Evolutionary conservation across 768 basidiomycete species (phyloP).

Genomic region (Tephrocybe sp.): DNA sequence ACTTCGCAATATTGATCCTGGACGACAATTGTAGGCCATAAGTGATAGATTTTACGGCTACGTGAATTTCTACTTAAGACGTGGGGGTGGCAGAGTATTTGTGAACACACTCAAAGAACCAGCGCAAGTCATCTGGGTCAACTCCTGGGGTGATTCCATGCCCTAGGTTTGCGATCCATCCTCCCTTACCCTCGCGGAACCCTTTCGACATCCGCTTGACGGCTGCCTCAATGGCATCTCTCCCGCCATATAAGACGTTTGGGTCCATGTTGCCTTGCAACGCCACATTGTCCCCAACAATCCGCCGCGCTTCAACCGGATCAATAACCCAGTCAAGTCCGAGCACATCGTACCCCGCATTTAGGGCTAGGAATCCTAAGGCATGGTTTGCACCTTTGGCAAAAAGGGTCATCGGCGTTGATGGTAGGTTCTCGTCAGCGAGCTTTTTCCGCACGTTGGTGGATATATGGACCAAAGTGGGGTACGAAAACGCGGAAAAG

Average conservation of each 20-base stretch:
- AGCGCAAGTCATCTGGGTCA: constrained; percentile 88
- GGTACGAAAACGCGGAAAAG: constrained; percentile 82
- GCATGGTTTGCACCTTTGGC: constrained; percentile 91
- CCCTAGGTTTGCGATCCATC: constrained; percentile 97
- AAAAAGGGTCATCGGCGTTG: constrained; percentile 86
- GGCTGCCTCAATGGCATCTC: constrained; percentile 80
- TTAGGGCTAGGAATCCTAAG: constrained; percentile 56
- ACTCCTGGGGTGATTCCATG: constrained; percentile 98
- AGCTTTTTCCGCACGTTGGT: constrained; percentile 64
- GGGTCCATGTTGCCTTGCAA: constrained; percentile 97
- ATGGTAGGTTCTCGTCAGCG: constrained; percentile 47
- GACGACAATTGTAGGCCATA: too few relatives aligned
- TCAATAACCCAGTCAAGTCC: constrained; percentile 93
- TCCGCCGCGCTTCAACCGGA: constrained; percentile 63
- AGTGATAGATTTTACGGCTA: not conserved
- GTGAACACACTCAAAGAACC: constrained; percentile 89
- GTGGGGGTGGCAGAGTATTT: constrained; percentile 56
- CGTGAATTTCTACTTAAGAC: not conserved
- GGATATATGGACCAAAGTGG: constrained; percentile 74
- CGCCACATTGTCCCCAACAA: constrained; percentile 62
- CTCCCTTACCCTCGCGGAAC: constrained; percentile 67
- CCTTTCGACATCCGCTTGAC: constrained; percentile 80
- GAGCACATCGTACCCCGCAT: constrained; percentile 81
- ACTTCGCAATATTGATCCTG: constrained; percentile 17
- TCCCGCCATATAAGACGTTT: constrained; percentile 79